Conservation (phyloP, 179 eudicot species). For the Carnegiea gigantea region DNA sequence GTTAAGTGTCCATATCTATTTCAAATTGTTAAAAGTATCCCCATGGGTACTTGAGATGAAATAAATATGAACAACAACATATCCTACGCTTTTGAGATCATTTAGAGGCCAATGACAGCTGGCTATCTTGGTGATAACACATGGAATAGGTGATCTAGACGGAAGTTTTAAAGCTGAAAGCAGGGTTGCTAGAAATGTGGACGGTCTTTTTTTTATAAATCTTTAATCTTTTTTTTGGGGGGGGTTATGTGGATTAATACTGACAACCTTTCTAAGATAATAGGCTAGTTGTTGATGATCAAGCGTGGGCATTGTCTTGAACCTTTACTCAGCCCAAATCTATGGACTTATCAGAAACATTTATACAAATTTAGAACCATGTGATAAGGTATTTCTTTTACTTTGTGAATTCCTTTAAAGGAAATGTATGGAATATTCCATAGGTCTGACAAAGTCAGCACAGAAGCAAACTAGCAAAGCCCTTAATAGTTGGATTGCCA, state of each 20-base stretch:
- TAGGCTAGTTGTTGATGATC: background rate
- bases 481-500: too few relatives aligned
- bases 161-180: background rate
- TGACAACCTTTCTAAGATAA: background rate
- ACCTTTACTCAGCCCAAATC: background rate
- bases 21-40: background rate
- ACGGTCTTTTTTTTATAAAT: too few relatives aligned
- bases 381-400: background rate
- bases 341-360: background rate
- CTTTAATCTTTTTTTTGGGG: background rate
- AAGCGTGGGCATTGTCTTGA: background rate
- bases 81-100: background rate
- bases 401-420: too few relatives aligned
- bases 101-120: background rate
- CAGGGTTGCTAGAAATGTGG: background rate
- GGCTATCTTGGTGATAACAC: background rate
- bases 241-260: background rate
- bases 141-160: background rate
- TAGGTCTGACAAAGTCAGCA: too few relatives aligned
- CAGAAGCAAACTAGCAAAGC: too few relatives aligned
- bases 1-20: background rate
- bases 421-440: too few relatives aligned
- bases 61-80: background rate
- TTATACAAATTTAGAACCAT: background rate
- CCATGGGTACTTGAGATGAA: background rate